Conservation (phyloP, 257 asterid species). For the Anisodus tanguticus region DNA sequence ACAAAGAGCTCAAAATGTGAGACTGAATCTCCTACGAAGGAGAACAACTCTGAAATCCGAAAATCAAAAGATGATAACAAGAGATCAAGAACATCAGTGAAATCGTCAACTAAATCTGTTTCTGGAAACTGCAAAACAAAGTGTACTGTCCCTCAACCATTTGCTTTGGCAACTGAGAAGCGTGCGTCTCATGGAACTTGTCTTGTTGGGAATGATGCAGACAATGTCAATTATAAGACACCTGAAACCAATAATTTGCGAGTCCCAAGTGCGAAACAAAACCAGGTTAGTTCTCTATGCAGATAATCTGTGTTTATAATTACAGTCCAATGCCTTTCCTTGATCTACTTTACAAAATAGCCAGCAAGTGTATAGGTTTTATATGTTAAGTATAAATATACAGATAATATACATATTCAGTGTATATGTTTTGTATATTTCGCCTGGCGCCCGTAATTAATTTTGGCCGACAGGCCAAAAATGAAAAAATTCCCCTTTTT, state of each 20-base stretch:
- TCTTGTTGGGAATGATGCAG: constrained; percentile 52
- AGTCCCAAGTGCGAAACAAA: constrained; percentile 45
- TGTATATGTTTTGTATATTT: too few relatives aligned
- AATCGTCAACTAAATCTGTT: constrained; percentile 47
- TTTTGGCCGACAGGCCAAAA: too few relatives aligned
- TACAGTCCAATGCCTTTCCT: too few relatives aligned
- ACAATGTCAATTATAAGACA: constrained; percentile 39
- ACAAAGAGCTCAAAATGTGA: constrained; percentile 34
- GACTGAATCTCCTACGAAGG: constrained; percentile 31
- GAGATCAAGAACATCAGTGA: constrained; percentile 39
- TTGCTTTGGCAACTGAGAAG: constrained; percentile 85
- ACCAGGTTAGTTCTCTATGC: constrained; percentile 43
- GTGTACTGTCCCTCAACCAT: constrained; percentile 84
- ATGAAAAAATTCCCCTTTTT: too few relatives aligned
- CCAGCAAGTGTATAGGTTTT: too few relatives aligned
- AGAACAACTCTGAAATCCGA: constrained; percentile 40
- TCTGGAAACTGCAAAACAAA: constrained; percentile 63
- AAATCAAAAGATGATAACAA: constrained; percentile 43
- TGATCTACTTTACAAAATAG: too few relatives aligned
- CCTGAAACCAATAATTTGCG: constrained; percentile 38
- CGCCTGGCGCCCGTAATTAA: too few relatives aligned
- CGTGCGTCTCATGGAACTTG: constrained; percentile 69
- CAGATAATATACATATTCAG: too few relatives aligned
- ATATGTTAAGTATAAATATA: too few relatives aligned
- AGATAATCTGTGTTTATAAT: neutral